These are phyloP conservation scores for Dothistroma pini DNA, from an alignment of 2,329 filamentous ascomycete species.

Conservation along the genomic window DNA sequence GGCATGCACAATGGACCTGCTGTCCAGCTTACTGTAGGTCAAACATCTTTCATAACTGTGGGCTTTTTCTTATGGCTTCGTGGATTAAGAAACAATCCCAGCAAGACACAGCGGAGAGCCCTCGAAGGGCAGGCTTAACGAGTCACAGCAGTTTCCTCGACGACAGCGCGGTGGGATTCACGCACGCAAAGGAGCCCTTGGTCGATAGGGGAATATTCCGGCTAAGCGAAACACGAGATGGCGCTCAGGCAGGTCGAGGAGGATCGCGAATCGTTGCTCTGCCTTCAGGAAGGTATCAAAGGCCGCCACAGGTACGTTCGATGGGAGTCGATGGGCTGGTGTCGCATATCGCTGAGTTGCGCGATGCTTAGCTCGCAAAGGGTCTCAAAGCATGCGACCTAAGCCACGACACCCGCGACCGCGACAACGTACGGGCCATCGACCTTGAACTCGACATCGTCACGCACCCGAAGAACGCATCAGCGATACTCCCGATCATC, in stretches of 20 bases:
- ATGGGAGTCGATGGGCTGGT: not conserved
- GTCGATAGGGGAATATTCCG: conserved; percentile 2
- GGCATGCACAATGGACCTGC: not conserved
- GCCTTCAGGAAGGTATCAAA: not conserved
- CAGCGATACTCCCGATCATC: conserved; percentile 3
- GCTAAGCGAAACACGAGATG: not conserved
- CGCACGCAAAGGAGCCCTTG: not conserved
- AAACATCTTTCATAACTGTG: not conserved
- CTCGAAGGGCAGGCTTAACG: not conserved
- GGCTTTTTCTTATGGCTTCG: not conserved
- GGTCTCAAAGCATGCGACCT: conserved; percentile 10
- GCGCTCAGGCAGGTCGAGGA: not conserved
- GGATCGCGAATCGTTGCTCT: conserved; percentile 8
- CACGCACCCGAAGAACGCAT: conserved; percentile 7
- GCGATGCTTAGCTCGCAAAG: conserved; percentile 3
- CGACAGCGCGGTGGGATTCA: not conserved
- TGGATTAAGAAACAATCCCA: not conserved
- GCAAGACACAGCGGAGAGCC: not conserved
- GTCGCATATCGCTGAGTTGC: not conserved
- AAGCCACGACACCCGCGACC: conserved; percentile 3
- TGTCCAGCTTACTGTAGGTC: not conserved
- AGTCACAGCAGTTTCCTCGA: not conserved
- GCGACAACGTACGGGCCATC: conserved; percentile 4
- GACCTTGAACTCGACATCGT: conserved; percentile 7
- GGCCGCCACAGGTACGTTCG: conserved; percentile 2